Percentiles rank a stretch among this genome's conserved stretches.
These are phyloP conservation scores for Hyaloperonospora brassicae DNA, from an alignment of 352 stramenopile genomes.

Conservation along the genomic window DNA sequence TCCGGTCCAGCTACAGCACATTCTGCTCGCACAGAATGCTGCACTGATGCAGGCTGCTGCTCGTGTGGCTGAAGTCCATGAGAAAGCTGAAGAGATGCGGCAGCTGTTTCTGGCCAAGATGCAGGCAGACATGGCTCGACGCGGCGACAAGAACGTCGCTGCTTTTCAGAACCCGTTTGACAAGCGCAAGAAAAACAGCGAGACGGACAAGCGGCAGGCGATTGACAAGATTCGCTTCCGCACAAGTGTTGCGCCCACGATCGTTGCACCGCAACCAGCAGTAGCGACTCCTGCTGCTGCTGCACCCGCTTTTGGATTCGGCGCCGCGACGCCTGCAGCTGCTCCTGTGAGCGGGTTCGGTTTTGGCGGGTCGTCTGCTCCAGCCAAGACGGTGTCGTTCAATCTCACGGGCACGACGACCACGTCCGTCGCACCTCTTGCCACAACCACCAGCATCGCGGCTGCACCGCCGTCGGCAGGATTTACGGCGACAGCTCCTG, in stretches of 20 bases:
- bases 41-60: conserved; percentile 69
- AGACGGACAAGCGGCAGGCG: conserved; percentile 42
- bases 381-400: conserved; percentile 60
- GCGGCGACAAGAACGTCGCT: conserved; percentile 50
- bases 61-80: conserved; percentile 67
- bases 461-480: conserved; percentile 10
- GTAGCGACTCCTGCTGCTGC: conserved; percentile 18
- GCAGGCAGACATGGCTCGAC: conserved; percentile 46
- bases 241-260: conserved; percentile 61
- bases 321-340: conserved; percentile 16
- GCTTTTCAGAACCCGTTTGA: conserved; percentile 70
- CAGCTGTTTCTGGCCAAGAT: conserved; percentile 61
- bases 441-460: conserved; percentile 20
- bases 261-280: conserved; percentile 29
- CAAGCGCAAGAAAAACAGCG: conserved; percentile 66
- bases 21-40: conserved; percentile 67
- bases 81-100: conserved; percentile 65
- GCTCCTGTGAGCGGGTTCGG: conserved; percentile 30
- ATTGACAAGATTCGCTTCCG: conserved; percentile 79
- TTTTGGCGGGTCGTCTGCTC: conserved; percentile 28
- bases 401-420: conserved; percentile 31
- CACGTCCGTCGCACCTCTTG: conserved; percentile 18
- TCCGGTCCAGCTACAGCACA: conserved; percentile 53
- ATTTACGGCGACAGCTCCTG: conserved; percentile 8
- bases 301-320: conserved; percentile 39